Base-by-base conservation (phyloP, 345 rosid genomes). In the Viola odorata region DNA sequence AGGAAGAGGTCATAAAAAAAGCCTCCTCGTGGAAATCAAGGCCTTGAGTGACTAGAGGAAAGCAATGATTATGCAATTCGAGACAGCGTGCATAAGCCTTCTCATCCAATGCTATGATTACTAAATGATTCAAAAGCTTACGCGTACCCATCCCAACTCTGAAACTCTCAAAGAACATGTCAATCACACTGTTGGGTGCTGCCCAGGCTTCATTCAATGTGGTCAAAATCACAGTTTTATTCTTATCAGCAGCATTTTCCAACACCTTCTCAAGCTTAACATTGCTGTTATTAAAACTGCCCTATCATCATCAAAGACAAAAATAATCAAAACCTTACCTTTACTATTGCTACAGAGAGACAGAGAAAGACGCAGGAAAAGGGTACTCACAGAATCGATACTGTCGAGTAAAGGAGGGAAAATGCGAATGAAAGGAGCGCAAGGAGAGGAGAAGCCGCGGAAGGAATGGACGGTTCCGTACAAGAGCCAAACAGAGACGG, bases 201-300 rank as follows among this genome's bases (percentile, higher is more conserved):
- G 91, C 86, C 98, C 96, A 92, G 0, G 96, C 96, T 60, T 85
- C 87, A 59, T 92, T 89, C 55, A 89, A 55, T 41, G 96, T 87
- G 36, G 98, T 85, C 39, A 92, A 68, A 42, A 92, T 83, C 53
- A 92, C 89, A 38, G 96, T 89, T 40, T 57, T 48, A 15, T 87
- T 80, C 37, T 58, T 54, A 74, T 57, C 82, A 1, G 96, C 89
- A 45, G 96, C 96, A 16, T 63, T 72, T 55, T 70, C 77, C 65
- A 91, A 55, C 11, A 87, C 82, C 11, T 69, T 83, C 55, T 81
- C 80, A 3, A 91, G 92, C 74, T 58, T 79, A 50, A 77, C 67
- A 57, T 81, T 81, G 50, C 74, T 71, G 12, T 53, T 58, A 64
- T 37, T 15, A 37, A 23, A 23, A 23, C 32, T 23, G 1, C 32